Percentiles rank a stretch among this genome's conserved stretches.
Evolutionary conservation across 306 rosid species (phyloP).

Genomic region (Pterocarpus macrocarpus): DNA sequence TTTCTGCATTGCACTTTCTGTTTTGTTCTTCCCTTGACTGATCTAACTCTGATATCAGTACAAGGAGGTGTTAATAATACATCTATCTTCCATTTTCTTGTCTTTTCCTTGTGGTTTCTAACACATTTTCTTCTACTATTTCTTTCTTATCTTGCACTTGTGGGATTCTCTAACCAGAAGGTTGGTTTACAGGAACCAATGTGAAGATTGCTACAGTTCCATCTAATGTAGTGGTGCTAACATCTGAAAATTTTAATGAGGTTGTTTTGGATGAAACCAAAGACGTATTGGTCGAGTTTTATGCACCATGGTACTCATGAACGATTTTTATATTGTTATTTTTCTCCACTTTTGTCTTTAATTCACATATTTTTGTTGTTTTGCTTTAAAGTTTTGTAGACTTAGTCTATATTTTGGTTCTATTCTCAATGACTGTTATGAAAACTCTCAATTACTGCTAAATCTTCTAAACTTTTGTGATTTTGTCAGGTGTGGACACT

Average conservation of each 20-base stretch:
- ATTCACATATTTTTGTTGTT: neutral
- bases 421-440: neutral
- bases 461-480: conserved; percentile 42
- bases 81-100: too few species aligned
- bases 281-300: conserved; percentile 95
- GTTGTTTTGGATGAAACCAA: conserved; percentile 81
- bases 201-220: conserved; percentile 83
- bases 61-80: too few species aligned
- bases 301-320: conserved; percentile 90
- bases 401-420: neutral
- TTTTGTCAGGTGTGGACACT: conserved; percentile 89
- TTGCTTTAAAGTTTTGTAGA: neutral
- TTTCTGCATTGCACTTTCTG: too few species aligned
- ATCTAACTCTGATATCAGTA: too few species aligned
- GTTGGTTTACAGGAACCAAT: conserved; percentile 75
- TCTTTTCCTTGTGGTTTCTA: too few species aligned
- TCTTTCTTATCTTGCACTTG: conserved; percentile 6
- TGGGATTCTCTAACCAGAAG: conserved; percentile 34
- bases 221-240: conserved; percentile 74
- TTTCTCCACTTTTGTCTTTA: conserved; percentile 9
- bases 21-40: too few species aligned
- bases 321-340: conserved; percentile 15
- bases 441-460: conserved; percentile 17
- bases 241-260: conserved; percentile 76
- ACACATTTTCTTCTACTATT: neutral